Percentiles rank a stretch among this genome's conserved stretches.
These are phyloP conservation scores for Gamarada debralockiae DNA, from an alignment of 495 filamentous ascomycete species.

Conservation along the genomic window DNA sequence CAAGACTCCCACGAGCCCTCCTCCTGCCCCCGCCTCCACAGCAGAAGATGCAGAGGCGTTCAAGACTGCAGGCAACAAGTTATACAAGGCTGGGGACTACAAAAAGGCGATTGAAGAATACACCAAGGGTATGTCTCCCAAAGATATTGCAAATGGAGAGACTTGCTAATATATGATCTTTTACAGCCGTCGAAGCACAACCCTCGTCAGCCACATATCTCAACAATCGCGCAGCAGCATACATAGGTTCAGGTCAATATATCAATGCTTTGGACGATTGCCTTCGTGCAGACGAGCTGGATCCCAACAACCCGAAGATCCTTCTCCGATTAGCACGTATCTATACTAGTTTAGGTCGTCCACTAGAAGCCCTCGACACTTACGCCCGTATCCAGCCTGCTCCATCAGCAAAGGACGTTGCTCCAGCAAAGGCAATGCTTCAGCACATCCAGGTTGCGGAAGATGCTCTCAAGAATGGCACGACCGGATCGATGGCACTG, in stretches of 20 bases:
- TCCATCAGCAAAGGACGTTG: conserved; percentile 77
- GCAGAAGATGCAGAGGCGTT: conserved; percentile 77
- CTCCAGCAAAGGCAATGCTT: conserved; percentile 76
- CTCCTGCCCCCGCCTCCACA: conserved; percentile 39
- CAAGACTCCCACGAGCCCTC: conserved; percentile 56
- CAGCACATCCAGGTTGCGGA: conserved; percentile 78
- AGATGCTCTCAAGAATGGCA: conserved; percentile 66
- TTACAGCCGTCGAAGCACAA: conserved; percentile 73
- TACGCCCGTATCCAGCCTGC: conserved; percentile 68
- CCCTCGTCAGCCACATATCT: conserved; percentile 82
- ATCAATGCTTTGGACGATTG: conserved; percentile 81
- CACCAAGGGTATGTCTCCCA: conserved; percentile 72
- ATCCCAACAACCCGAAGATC: conserved; percentile 80
- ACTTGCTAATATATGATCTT: neutral
- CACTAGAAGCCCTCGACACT: conserved; percentile 80
- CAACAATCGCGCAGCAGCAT: conserved; percentile 91
- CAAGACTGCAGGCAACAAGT: conserved; percentile 92
- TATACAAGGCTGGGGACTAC: conserved; percentile 90
- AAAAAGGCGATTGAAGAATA: conserved; percentile 84
- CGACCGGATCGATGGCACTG: conserved; percentile 81
- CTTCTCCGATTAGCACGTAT: conserved; percentile 84
- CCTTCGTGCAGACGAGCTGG: conserved; percentile 71
- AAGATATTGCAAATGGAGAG: neutral
- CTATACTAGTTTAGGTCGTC: conserved; percentile 78
- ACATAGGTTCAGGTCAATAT: conserved; percentile 78